Conservation (phyloP, 768 basidiomycete species). For the Punctularia strigosozonata region DNA sequence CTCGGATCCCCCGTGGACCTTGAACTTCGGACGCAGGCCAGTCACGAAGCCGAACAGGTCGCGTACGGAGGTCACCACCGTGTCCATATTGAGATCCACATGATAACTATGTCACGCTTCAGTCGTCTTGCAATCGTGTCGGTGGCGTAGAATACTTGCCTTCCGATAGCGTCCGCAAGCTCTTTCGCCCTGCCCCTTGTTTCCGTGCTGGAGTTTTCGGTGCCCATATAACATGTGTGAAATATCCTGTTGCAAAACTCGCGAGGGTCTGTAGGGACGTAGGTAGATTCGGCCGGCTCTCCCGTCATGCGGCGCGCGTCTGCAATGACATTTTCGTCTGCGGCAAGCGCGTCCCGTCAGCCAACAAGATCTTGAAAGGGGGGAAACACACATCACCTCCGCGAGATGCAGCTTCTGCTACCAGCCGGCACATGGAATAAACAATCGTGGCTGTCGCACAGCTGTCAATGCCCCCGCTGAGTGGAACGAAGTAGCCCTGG, state of each 20-base stretch:
- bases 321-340: conserved; percentile 75
- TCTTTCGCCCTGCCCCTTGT: conserved; percentile 81
- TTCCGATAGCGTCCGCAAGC: conserved; percentile 80
- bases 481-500: conserved; percentile 90
- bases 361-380: background rate
- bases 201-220: conserved; percentile 85
- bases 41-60: conserved; percentile 81
- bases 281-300: conserved; percentile 69
- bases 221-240: conserved; percentile 99
- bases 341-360: conserved; percentile 3
- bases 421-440: conserved; percentile 91
- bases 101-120: conserved; percentile 55
- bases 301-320: conserved; percentile 88
- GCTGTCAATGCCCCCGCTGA: conserved; percentile 95
- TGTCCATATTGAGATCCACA: conserved; percentile 92
- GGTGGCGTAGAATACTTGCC: conserved; percentile 34
- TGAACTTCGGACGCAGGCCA: conserved; percentile 58
- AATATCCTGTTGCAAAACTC: conserved; percentile 85
- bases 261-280: conserved; percentile 75
- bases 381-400: conserved; percentile 51
- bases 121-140: background rate
- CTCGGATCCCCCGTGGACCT: conserved; percentile 71
- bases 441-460: conserved; percentile 96
- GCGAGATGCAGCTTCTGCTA: conserved; percentile 61
- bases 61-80: conserved; percentile 72